phyloP scores from a whole-genome alignment of 2,329 filamentous ascomycete genomes.

The Nemania abortiva region DNA sequence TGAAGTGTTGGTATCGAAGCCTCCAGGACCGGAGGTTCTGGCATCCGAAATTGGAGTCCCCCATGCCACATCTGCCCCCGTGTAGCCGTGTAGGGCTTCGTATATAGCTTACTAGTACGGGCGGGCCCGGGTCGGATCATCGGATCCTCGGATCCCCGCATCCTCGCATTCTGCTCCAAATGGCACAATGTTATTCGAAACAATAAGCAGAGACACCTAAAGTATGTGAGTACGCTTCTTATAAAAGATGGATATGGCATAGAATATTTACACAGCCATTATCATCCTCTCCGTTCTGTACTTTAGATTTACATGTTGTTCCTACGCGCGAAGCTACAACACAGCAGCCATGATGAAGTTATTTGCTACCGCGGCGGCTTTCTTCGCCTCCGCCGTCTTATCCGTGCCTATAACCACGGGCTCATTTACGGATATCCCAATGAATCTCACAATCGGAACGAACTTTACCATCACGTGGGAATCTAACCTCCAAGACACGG shows the following conservation, averaged over 20 bases:
- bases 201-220: slow-evolving; percentile 25
- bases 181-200: slow-evolving; percentile 4
- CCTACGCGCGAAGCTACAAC: slow-evolving; percentile 29
- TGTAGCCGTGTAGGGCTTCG: neutral
- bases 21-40: neutral
- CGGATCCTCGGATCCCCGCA: neutral
- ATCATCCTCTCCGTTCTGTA: slow-evolving; percentile 31
- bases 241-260: slow-evolving; percentile 25
- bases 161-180: neutral
- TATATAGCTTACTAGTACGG: neutral
- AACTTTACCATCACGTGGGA: slow-evolving; percentile 34
- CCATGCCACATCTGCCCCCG: neutral
- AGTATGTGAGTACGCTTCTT: slow-evolving; percentile 30
- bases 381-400: slow-evolving; percentile 32
- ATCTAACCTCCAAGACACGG: slow-evolving; percentile 30
- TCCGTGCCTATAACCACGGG: slow-evolving; percentile 28
- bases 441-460: slow-evolving; percentile 32
- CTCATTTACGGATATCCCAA: slow-evolving; percentile 31
- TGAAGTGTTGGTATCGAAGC: slow-evolving; percentile 2
- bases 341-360: slow-evolving; percentile 32
- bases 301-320: slow-evolving; percentile 28
- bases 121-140: neutral
- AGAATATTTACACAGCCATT: slow-evolving; percentile 31
- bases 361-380: slow-evolving; percentile 31
- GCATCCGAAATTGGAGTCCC: slow-evolving; percentile 38